Evolutionary conservation across 768 basidiomycete genomes (phyloP), one percentile per base, ranked within the genome.

Genomic region (Royoungia palumana): DNA sequence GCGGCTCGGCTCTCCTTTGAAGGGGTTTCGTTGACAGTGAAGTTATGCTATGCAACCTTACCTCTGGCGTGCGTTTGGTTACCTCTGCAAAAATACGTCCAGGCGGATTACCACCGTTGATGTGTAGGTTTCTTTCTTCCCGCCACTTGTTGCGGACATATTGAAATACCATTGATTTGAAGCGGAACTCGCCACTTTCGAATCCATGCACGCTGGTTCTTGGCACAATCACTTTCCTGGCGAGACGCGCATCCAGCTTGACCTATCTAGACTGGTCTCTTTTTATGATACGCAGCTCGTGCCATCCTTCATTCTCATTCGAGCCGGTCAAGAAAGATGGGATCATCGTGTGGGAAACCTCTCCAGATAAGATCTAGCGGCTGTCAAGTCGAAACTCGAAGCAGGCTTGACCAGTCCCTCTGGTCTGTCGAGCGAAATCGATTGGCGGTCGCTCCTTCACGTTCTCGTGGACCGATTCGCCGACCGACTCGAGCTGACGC

Each of bases 1-100:
- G 17, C 11, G 17, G 20, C 19, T 2, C 3, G 2, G 65, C 57
- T 56, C 9, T 36, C 2, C 19, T 24, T 32, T 32, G 36, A 17
- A 6, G 6, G 22, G n/a, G n/a, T 10, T 13, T 41, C 43, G 8
- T 10, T 28, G 27, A 10, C 27, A 78, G 75, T 49, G 78, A 79
- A 60, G 62, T 76, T n/a, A 75, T 77, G 72, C 60, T 77, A 7
- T 79, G 77, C 52, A 67, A 77, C 51, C 76, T 79, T 50, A 67
- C 62, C 1, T 53, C 60, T 1, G 74, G 73, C 6, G 59, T 78
- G 5, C 58, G 71, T 13, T 53, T 66, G 1, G 68, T 73, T 7
- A 74, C 77, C 13, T 71, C 74, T 54, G 54, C 67, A 6, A 63
- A 74, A 24, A 54, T 76, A 4, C 5, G 17, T 7, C n/a, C 20